Base-by-base conservation (phyloP, 495 filamentous ascomycete species). In the Penicillium arizonense region DNA sequence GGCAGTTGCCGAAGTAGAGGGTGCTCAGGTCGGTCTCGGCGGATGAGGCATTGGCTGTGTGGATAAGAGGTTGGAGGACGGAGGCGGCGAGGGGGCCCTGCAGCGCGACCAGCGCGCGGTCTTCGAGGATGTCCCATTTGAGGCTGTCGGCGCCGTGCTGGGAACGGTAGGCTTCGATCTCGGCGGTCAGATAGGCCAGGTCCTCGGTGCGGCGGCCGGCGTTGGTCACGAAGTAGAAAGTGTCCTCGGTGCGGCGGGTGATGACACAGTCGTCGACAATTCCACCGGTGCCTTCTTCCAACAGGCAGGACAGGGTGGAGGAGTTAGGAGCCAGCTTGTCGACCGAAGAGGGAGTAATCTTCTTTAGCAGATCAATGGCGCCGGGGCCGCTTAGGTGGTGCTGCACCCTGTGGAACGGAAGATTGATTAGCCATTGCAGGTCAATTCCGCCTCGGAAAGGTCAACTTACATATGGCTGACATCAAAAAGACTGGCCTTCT, bases 201-300 rank as follows among this genome's bases (percentile, higher is more conserved):
- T 97, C 95, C 68, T 97, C 96, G 14, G 88, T 83, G 37, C 89
- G 79, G 66, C 92, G 95, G 18, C 79, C 94, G n/a, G 94, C 94
- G 69, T 98, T 98, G 26, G 92, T 96, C 44, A 98, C 94, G 34
- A 97, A 79, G 71, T 97, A 96, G 72, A 95, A 96, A 32, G 69
- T 61, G 37, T 87, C 82, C 13, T 81, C 78, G 12, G 75, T 76
- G 9, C 91, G 77, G 50, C 86, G 75, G 18, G 91, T 95, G 59
- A 98, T 86, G 48, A 98, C 87, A 7, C 86, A 88, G 69, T 98
- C 94, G 62, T 98, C 94, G 24, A 96, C 82, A 53, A 97, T 96
- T 13, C 94, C 93, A 32, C 94, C 94, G 0, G 87, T 93, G 0
- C 75, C 76, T 3, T 85, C 83, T 59, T 85, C 85, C 28, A 98